Evolutionary conservation across 495 filamentous ascomycete species (phyloP), one percentile per base, ranked within the genome.

Genomic region (Xeromyces bisporus): DNA sequence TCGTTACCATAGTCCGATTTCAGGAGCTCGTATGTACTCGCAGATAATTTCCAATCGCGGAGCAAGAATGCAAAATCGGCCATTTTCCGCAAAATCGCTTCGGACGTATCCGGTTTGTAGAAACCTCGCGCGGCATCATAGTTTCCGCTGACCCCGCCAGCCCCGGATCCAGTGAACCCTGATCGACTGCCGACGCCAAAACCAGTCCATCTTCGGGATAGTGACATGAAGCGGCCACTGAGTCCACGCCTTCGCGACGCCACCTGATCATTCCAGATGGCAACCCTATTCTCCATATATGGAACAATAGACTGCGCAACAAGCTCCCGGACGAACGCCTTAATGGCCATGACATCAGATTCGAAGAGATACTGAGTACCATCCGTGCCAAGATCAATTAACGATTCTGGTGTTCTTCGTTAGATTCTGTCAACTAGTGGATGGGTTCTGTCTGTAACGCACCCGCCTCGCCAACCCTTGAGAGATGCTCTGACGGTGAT

Each of bases 31-130:
- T 93, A 97, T 0, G 78, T 86, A 6, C 73, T 80, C 40, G 85
- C 71, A 26, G 89, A 77, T n/a, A 97, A 60, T 48, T 86, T 92
- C 71, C 73, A 96, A 50, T 97, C 89, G 15, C 89, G 71, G 14
- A 97, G 67, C 79, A 96, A 91, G 42, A 96, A 91, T 4, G 85
- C 75, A 53, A 83, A 97, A 46, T 97, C 89, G 9, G 82, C 89
- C 29, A 97, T 64, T 41, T 87, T 89, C 8, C 89, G 77, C 72
- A 97, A 79, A 32, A 83, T 65, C 10, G 89, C 84, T 58, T 97
- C 89, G 0, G 83, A 73, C 0, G 73, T 55, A 31, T 89, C 81
- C 5, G 77, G 78, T n/a, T 66, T 62, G 50, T 96, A 97, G 47
- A 77, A 91, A 6, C 82, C 77, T 29, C 71, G 66, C 10, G 69